Conservation (phyloP, 177 flowering plant species). For the Vitis hybrid region DNA sequence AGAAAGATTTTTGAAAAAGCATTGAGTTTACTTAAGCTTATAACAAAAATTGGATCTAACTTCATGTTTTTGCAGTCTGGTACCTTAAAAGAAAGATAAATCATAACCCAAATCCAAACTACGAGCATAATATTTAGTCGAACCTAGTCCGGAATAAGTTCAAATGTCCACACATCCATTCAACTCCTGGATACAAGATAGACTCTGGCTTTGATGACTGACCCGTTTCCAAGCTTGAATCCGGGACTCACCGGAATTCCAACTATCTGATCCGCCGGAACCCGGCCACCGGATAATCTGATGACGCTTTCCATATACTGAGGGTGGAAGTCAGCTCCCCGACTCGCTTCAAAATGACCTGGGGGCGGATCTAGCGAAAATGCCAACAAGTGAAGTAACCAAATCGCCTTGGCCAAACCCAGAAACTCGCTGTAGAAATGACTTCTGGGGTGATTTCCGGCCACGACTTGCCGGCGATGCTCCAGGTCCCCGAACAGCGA, state of each 20-base stretch:
- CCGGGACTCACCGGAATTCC: constrained; percentile 89
- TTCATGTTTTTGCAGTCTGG: too few species aligned
- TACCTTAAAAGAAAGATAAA: too few species aligned
- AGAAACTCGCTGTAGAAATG: constrained; percentile 75
- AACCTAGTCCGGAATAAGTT: too few species aligned
- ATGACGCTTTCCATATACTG: constrained; percentile 92
- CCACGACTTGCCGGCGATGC: constrained; percentile 56
- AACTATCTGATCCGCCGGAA: constrained; percentile 51
- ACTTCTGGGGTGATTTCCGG: constrained; percentile 81
- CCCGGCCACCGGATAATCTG: constrained; percentile 41
- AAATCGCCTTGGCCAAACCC: constrained; percentile 74
- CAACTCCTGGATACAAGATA: constrained; percentile 56
- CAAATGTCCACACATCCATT: neutral
- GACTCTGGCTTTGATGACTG: constrained; percentile 80
- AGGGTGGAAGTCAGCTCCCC: constrained; percentile 81
- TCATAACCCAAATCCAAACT: too few species aligned
- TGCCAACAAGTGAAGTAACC: constrained; percentile 91
- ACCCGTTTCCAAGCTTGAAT: constrained; percentile 71
- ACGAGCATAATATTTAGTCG: too few species aligned
- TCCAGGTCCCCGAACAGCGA: constrained; percentile 83
- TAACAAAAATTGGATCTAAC: too few species aligned
- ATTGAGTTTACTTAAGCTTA: too few species aligned
- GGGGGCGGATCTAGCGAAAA: constrained; percentile 82
- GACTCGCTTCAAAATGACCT: constrained; percentile 71
- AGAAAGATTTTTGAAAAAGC: too few species aligned